These are phyloP conservation scores for Aphanomyces stellatus DNA, from an alignment of 352 stramenopile genomes.

Conservation along the genomic window DNA sequence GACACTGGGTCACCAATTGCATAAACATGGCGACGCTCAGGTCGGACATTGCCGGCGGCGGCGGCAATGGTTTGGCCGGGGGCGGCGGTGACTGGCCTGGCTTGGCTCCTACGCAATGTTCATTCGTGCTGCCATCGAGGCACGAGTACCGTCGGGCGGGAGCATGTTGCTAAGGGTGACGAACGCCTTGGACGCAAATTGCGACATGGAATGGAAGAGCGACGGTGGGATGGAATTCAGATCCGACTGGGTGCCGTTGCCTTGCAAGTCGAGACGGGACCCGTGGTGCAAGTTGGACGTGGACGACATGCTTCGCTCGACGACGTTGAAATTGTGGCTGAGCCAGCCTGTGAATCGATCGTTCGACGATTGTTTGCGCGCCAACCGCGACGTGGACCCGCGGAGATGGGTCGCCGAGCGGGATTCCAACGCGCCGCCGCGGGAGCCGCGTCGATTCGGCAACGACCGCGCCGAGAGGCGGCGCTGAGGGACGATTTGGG, in stretches of 20 bases:
- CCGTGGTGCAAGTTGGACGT: too few relatives aligned
- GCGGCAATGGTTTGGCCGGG: not conserved
- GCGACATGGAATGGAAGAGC: not conserved
- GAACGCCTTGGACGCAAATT: not conserved
- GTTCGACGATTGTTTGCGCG: too few relatives aligned
- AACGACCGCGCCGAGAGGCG: too few relatives aligned
- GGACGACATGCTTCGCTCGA: too few relatives aligned
- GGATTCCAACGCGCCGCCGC: too few relatives aligned
- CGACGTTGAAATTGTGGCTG: too few relatives aligned
- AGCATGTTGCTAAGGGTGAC: not conserved
- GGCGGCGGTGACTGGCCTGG: not conserved
- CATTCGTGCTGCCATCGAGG: too few relatives aligned
- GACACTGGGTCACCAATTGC: slow-evolving; percentile 52
- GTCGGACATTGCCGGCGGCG: not conserved
- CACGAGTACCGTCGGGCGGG: not conserved
- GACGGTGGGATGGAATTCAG: not conserved
- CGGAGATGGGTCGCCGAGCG: too few relatives aligned
- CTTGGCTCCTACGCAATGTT: not conserved
- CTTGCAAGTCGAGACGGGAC: not conserved
- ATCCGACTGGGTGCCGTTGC: not conserved
- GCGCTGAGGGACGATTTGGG: too few relatives aligned
- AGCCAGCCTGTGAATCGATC: too few relatives aligned
- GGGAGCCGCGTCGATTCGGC: too few relatives aligned
- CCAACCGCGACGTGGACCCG: too few relatives aligned
- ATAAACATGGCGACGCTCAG: slow-evolving; percentile 38